phyloP scores from a whole-genome alignment of 2,329 filamentous ascomycete species.

The Penicillium glabrum region DNA sequence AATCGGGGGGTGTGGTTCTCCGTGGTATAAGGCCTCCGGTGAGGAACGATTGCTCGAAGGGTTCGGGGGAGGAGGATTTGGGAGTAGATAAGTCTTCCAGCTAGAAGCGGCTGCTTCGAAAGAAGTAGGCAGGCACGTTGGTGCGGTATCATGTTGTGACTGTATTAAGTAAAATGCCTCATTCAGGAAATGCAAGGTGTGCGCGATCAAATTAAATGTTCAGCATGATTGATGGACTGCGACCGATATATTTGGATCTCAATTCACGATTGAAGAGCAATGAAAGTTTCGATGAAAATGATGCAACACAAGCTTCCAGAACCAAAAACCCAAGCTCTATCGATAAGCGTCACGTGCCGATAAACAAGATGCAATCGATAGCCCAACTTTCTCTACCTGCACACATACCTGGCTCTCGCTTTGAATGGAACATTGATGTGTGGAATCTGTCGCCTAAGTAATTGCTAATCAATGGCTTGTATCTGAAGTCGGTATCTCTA shows the following conservation, averaged over 20 bases:
- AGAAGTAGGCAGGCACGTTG: conserved; percentile 8
- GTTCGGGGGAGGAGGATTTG: conserved; percentile 10
- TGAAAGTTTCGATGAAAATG: background rate
- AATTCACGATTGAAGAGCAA: background rate
- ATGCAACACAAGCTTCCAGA: background rate
- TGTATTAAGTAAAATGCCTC: background rate
- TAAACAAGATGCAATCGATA: background rate
- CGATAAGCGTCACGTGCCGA: conserved; percentile 23
- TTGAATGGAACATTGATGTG: too few relatives aligned
- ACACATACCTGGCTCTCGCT: background rate
- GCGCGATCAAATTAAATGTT: background rate
- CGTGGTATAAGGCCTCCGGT: conserved; percentile 26
- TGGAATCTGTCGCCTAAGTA: too few relatives aligned
- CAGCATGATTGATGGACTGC: background rate
- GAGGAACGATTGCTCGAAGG: conserved; percentile 4
- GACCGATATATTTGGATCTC: background rate
- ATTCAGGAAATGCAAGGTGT: background rate
- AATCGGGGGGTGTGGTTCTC: conserved; percentile 4
- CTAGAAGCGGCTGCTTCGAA: conserved; percentile 5
- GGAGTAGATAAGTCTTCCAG: background rate
- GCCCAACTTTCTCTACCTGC: background rate
- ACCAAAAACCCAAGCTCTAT: conserved; percentile 1
- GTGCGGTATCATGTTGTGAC: conserved; percentile 7
- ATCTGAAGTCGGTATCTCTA: too few relatives aligned
- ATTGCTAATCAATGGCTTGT: too few relatives aligned